Percentiles rank a stretch among this genome's conserved stretches.
These are phyloP conservation scores for Dactylella cylindrospora DNA, from an alignment of 2,329 filamentous ascomycete genomes.

Conservation along the genomic window DNA sequence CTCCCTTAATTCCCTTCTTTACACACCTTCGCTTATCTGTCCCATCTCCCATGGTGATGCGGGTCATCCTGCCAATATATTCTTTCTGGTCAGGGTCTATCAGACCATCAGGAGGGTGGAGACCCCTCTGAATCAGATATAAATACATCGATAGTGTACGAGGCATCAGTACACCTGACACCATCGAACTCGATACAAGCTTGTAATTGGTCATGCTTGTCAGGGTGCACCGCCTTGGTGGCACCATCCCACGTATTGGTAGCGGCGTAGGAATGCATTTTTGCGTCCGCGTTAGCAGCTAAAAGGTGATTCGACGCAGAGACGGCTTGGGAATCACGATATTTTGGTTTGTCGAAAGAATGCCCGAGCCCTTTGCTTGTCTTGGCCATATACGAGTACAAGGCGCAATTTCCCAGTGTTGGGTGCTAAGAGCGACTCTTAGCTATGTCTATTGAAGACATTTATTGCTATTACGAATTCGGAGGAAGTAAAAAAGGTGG, in stretches of 20 bases:
- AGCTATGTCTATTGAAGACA: no score
- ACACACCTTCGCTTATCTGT: neutral
- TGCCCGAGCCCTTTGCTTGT: neutral
- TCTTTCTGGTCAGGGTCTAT: neutral
- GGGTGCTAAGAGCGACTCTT: no score
- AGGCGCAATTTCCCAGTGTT: neutral
- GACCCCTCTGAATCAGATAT: slow-evolving; percentile 2
- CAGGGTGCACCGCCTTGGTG: neutral
- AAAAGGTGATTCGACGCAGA: no score
- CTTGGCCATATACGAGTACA: neutral
- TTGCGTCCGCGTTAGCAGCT: no score
- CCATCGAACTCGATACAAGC: neutral
- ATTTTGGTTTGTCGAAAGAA: neutral
- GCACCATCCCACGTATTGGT: no score
- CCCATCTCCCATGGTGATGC: neutral
- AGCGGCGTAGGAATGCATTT: no score
- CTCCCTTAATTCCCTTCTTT: neutral
- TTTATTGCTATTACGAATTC: no score
- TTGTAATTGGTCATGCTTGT: neutral
- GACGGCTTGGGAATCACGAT: no score
- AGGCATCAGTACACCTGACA: neutral
- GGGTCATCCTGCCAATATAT: slow-evolving; percentile 4
- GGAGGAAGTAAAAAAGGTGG: no score
- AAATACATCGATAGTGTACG: slow-evolving; percentile 4
- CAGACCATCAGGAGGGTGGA: neutral